Base-by-base conservation (phyloP, 805 yeast genomes). In the Starmerella stigmatis region DNA sequence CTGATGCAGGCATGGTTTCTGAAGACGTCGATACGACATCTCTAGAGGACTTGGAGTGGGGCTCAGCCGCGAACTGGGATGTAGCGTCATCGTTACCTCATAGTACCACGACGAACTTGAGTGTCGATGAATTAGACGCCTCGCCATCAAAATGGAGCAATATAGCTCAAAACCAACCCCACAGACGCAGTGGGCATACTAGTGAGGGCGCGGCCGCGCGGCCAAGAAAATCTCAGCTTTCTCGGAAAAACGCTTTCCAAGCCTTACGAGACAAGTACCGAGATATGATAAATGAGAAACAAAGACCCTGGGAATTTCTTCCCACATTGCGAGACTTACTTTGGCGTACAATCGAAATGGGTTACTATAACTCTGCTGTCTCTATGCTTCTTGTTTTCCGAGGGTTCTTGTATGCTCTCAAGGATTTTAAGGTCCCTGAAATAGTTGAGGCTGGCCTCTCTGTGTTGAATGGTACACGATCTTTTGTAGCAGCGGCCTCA, bases 401-500 rank as follows among this genome's bases (percentile, higher is more conserved):
- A 4, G 43, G 44, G 17, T 38, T 52, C 42, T 51, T 47, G 3
- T 30, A 26, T 9, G 34, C 50, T n/a, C 12, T 32, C 12, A 37
- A 39, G 5, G 31, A 36, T 10, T 41, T 48, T 27, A 31, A 49
- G 16, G 32, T 37, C 10, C 44, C 39, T n/a, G 58, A 49, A 22
- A 44, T 49, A 11, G 27, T 55, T 3, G 32, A 48, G n/a, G 47
- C 49, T 11, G 48, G 53, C 12, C 45, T 55, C 11, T 43, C 28
- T 17, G 32, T 30, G 12, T 33, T 56, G 43, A 49, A 49, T 8
- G 17, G 46, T 4, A 35, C 40, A 19, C 36, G 46, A 9, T 23
- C 45, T 29, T 81, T 79, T 62, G 70, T 70, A 0, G 66, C 70
- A n/a, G 76, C 82, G 7, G 77, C 81, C 9, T 26, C 20, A 21